phyloP scores from a whole-genome alignment of 805 yeast genomes.

The Wickerhamomyces canadensis region DNA sequence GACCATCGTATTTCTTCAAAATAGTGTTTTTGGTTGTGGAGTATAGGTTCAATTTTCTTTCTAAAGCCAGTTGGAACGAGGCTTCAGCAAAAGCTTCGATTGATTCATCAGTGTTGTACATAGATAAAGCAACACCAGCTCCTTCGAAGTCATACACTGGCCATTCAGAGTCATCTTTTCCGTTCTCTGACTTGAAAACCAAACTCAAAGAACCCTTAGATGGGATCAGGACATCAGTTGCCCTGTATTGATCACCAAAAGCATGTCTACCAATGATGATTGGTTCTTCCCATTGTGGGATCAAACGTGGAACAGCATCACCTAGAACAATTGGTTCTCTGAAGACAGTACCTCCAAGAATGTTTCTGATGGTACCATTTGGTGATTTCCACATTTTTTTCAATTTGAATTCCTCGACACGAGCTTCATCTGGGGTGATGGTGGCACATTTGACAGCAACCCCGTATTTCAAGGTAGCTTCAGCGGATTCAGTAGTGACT shows the following conservation, averaged over 20 bases:
- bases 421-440: constrained; percentile 95
- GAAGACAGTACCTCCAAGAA: constrained; percentile 94
- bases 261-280: constrained; percentile 98
- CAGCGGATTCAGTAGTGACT: constrained; percentile 85
- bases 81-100: constrained; percentile 89
- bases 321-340: constrained; percentile 80
- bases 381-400: constrained; percentile 98
- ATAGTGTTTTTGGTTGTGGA: constrained; percentile 93
- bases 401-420: constrained; percentile 84
- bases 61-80: constrained; percentile 82
- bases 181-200: constrained; percentile 66
- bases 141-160: constrained; percentile 65
- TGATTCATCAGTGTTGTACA: constrained; percentile 95
- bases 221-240: constrained; percentile 78
- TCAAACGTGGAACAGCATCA: constrained; percentile 65
- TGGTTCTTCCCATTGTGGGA: constrained; percentile 92
- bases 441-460: constrained; percentile 98
- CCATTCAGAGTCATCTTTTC: constrained; percentile 46
- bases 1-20: constrained; percentile 88
- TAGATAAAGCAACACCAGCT: constrained; percentile 75
- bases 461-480: constrained; percentile 80
- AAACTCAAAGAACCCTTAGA: constrained; percentile 75
- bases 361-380: constrained; percentile 94
- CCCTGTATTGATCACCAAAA: constrained; percentile 94
- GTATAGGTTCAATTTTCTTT: constrained; percentile 72